phyloP scores from a whole-genome alignment of 2,329 filamentous ascomycete genomes.

The Sarocladium brachiariae region DNA sequence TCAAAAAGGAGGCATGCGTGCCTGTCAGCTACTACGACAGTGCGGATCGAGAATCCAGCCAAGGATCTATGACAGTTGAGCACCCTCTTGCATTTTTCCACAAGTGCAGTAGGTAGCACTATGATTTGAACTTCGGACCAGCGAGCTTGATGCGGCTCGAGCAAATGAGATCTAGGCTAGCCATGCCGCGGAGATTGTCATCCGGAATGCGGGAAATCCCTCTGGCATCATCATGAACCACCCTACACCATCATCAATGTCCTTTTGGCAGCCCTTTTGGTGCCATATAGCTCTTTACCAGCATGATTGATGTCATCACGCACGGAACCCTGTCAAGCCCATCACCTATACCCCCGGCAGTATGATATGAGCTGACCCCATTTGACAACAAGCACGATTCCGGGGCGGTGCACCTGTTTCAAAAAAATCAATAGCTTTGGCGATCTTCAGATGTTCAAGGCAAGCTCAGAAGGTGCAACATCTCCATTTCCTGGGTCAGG shows the following conservation, averaged over 20 bases:
- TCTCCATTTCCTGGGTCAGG: background rate
- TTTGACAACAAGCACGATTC: no score
- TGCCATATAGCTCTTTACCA: no score
- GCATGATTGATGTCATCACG: no score
- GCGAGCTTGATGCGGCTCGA: background rate
- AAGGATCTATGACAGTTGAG: background rate
- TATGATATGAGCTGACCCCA: background rate
- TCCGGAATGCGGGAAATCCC: background rate
- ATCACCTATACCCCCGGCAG: background rate
- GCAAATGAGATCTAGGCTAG: background rate
- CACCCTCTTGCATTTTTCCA: background rate
- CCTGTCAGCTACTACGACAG: no score
- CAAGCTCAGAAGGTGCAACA: background rate
- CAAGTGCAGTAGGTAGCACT: background rate
- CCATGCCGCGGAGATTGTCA: slow-evolving; percentile 3
- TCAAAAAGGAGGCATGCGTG: no score
- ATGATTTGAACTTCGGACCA: background rate
- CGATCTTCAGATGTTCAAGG: background rate
- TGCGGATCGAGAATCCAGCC: background rate
- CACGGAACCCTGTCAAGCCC: background rate
- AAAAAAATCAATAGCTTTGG: slow-evolving; percentile 2
- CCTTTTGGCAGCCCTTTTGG: no score
- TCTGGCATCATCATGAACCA: background rate
- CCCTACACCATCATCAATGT: no score
- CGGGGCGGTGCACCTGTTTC: no score